Base-by-base conservation (phyloP, 306 rosid genomes). In the Argentina anserina region DNA sequence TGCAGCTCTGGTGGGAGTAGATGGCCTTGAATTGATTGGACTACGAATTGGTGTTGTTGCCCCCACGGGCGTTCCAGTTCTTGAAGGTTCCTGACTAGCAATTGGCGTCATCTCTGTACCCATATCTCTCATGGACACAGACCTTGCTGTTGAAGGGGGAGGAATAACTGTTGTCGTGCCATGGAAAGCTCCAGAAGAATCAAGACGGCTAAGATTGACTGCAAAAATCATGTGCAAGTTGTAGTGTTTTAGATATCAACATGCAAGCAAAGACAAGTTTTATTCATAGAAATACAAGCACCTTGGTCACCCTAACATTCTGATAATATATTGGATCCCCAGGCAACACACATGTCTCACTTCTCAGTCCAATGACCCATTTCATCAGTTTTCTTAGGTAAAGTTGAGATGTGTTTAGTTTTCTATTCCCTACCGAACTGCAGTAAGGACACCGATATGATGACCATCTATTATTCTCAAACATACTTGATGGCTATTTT, bases 21-120 rank as follows among this genome's bases (percentile, higher is more conserved):
- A 89, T 50, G 96, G 94, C 41, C 66, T 86, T 34, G 98, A 93
- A 89, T 91, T 82, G 69, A 76, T 89, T 28, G 96, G 98, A 78
- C 98, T 93, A 75, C 90, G 94, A 64, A 80, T 86, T 3, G 98
- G 98, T 60, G 98, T 89, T 75, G 97, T 89, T 61, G 98, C 96
- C 81, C 97, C 83, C 68, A 93, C 90, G 3, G 98, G 98, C 67
- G 98, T 93, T 75, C 96, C 97, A 56, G 92, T 93, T 79, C 98
- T 81, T 61, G 98, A 93, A 47, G 98, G 98, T 78, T 93, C 98
- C 83, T 93, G 98, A 80, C 98, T 93, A 59, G 97, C 96, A 69
- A 93, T 89, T 50, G 98, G 97, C 39, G 98, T 93, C 98, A 93
- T 93, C 84, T 93, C 98, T 21, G 98, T 93, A 45, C 98, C 98